Evolutionary conservation across 305 asterid genomes (phyloP), one percentile per base, ranked within the genome.

Genomic region (Rubia balearica): DNA sequence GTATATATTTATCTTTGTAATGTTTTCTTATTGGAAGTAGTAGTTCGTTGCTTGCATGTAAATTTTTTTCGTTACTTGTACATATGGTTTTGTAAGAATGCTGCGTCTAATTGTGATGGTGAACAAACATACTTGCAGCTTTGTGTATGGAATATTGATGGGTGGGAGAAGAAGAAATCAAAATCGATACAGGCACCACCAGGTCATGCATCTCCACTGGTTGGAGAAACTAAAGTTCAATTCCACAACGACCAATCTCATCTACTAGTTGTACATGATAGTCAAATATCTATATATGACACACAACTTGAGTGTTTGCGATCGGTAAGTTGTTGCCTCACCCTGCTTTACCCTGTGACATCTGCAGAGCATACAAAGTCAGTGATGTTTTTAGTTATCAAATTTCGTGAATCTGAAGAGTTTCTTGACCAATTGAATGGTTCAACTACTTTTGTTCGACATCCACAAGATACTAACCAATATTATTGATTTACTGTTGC

Each of bases 131-230:
- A 42, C 65, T 36, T 80, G 70, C 93, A 93, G 98, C 82, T 93
- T 65, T 91, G 89, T 80, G 69, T 87, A 56, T 93, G 98, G 98
- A 89, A 80, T 80, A 85, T 89, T 77, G 98, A 93, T 78, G 96
- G 95, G 66, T 93, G 98, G 98, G 98, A 93, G 83, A 93, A 89
- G 92, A 89, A 88, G 86, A 93, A 89, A 83, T 82, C 95, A 71
- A 84, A 95, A 71, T 75, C 88, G 33, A 81, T 93, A 61, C 98
- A 93, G 79, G 82, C 88, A 40, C 96, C 97, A 14, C 88, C 94
- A 61, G 91, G 96, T 67, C 90, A 84, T 59, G 70, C 84, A 60
- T 53, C 87, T 77, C 87, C 96, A 56, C 75, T 88, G 65, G 80
- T 78, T 65, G 97, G 97, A 77, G 98, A 93, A 81, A 91, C 98